These are phyloP conservation scores for Berkeleyomyces basicola DNA, from an alignment of 2,329 filamentous ascomycete species.

Conservation along the genomic window DNA sequence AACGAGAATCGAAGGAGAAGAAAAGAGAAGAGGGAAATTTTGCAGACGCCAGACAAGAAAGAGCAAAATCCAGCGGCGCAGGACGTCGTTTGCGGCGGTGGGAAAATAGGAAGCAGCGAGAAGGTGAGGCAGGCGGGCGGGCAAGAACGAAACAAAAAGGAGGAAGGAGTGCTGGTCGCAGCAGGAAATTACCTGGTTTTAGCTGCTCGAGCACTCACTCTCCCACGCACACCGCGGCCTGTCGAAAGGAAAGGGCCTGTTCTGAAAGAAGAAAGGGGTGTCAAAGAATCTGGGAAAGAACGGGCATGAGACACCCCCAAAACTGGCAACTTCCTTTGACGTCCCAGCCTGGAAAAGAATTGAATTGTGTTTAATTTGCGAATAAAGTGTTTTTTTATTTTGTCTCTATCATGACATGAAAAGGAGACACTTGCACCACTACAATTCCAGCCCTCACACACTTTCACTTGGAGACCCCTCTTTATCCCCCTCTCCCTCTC, in stretches of 20 bases:
- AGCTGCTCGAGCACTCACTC: neutral
- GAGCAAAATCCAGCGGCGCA: neutral
- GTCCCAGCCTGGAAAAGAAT: neutral
- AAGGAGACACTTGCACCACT: neutral
- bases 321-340: neutral
- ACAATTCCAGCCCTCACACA: neutral
- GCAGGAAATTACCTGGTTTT: conserved; percentile 2
- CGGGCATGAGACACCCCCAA: neutral
- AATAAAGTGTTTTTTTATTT: neutral
- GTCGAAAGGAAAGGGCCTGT: neutral
- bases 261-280: neutral
- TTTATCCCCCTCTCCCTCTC: neutral
- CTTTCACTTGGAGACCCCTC: neutral
- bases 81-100: neutral
- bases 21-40: neutral
- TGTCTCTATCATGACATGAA: neutral
- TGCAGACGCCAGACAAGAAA: neutral
- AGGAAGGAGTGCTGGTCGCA: neutral
- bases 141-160: conserved; percentile 2
- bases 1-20: neutral
- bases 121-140: neutral
- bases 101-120: neutral
- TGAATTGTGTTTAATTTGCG: neutral
- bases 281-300: conserved; percentile 1
- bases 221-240: neutral